Evolutionary conservation across 2,329 filamentous ascomycete genomes (phyloP).

Genomic region (Aureobasidium sp.): DNA sequence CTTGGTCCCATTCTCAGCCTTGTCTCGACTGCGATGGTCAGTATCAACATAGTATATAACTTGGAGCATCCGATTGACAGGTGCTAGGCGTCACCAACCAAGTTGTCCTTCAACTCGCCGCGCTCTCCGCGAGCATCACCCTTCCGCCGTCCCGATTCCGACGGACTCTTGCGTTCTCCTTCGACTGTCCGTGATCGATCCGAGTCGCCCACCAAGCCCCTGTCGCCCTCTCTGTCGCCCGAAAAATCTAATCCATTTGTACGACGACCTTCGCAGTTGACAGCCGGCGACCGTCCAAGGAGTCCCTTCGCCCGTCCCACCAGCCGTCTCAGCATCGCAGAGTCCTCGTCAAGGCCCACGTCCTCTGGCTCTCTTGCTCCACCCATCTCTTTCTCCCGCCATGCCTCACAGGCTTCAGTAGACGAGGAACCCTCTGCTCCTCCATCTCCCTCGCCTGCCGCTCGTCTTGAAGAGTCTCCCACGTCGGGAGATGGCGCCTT

Average conservation of each 20-base stretch:
- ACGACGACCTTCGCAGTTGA: conserved; percentile 27
- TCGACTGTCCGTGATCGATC: conserved; percentile 26
- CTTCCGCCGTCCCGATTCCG: conserved; percentile 35
- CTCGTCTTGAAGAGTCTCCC: conserved; percentile 1
- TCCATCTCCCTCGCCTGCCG: conserved; percentile 13
- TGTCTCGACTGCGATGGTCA: not conserved
- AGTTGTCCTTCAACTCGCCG: conserved; percentile 34
- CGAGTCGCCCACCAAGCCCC: conserved; percentile 17
- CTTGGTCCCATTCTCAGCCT: not conserved
- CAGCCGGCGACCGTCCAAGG: conserved; percentile 21
- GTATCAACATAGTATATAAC: not conserved
- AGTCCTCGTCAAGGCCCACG: conserved; percentile 11
- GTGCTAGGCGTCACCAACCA: conserved; percentile 6
- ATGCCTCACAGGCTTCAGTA: conserved; percentile 1
- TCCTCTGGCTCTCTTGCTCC: not conserved
- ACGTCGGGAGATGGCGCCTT: conserved; percentile 14
- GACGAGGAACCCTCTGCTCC: conserved; percentile 13
- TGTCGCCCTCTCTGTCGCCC: conserved; percentile 15
- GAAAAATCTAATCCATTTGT: conserved; percentile 26
- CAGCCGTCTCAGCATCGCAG: conserved; percentile 23
- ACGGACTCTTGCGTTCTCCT: conserved; percentile 27
- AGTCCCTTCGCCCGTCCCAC: conserved; percentile 29
- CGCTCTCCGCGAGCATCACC: conserved; percentile 37
- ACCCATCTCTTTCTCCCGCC: conserved; percentile 3
- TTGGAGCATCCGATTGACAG: not conserved